phyloP scores from a whole-genome alignment of 306 rosid genomes.

The Lotus japonicus region DNA sequence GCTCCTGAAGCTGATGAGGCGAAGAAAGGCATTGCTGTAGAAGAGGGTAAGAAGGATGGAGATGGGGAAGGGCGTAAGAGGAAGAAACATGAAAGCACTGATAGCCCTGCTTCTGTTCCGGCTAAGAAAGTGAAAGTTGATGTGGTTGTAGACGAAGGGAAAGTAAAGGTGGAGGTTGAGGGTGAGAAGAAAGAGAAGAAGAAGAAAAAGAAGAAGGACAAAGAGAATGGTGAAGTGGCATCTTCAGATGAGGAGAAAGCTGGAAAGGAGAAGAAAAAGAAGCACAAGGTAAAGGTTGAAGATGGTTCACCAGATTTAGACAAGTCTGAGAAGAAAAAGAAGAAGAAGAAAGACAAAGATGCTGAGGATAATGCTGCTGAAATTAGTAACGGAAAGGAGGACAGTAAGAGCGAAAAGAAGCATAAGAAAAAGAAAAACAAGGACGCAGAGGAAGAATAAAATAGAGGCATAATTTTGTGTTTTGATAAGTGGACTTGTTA shows the following conservation, averaged over 20 bases:
- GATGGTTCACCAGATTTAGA: conserved; percentile 36
- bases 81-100: conserved; percentile 35
- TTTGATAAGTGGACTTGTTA: neutral
- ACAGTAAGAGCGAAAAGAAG: conserved; percentile 54
- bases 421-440: conserved; percentile 41
- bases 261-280: conserved; percentile 42
- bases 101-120: conserved; percentile 28
- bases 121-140: conserved; percentile 46
- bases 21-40: neutral
- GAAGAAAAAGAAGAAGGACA: conserved; percentile 49
- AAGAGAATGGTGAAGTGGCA: conserved; percentile 21
- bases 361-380: conserved; percentile 30
- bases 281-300: conserved; percentile 40
- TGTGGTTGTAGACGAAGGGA: neutral
- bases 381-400: conserved; percentile 16
- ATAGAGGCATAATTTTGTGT: conserved; percentile 7
- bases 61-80: conserved; percentile 42
- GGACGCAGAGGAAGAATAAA: conserved; percentile 45
- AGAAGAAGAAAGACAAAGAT: conserved; percentile 38
- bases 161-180: conserved; percentile 26
- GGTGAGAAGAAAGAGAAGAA: conserved; percentile 50
- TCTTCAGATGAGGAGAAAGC: conserved; percentile 36
- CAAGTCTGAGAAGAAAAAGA: conserved; percentile 71
- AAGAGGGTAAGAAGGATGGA: conserved; percentile 9
- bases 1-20: conserved; percentile 23